Conservation (phyloP, 495 filamentous ascomycete species). For the Tuber brumale region DNA sequence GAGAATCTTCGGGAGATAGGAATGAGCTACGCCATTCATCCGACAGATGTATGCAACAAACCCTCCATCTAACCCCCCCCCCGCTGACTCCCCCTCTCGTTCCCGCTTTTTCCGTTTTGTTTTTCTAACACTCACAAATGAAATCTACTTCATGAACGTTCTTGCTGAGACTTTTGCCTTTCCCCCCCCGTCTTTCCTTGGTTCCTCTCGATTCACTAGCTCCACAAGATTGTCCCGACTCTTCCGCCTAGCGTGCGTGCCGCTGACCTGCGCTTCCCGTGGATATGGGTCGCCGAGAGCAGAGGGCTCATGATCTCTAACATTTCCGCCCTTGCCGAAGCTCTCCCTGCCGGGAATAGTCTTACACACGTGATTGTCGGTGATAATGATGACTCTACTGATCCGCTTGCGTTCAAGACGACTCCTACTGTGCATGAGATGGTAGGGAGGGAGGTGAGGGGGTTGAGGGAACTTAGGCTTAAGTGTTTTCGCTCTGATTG, state of each 20-base stretch:
- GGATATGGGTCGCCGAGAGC: neutral
- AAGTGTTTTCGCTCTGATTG: constrained; percentile 1
- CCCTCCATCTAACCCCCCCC: neutral
- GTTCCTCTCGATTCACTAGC: constrained; percentile 1
- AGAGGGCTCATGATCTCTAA: neutral
- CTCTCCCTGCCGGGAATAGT: neutral
- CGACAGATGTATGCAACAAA: constrained; percentile 2
- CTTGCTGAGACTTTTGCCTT: neutral
- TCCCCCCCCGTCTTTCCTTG: neutral
- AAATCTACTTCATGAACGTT: neutral
- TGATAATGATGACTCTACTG: neutral
- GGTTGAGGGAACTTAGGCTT: constrained; percentile 1
- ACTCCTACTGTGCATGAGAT: neutral
- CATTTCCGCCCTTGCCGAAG: constrained; percentile 1
- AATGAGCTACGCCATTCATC: neutral
- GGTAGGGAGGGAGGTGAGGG: neutral
- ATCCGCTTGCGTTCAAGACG: neutral
- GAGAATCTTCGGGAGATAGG: constrained; percentile 8
- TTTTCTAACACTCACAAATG: neutral
- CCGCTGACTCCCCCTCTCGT: neutral
- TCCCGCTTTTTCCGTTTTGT: neutral
- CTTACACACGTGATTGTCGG: neutral
- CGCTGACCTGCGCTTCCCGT: constrained; percentile 1
- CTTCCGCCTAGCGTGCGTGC: neutral
- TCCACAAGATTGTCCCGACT: neutral